phyloP scores from a whole-genome alignment of 352 stramenopile genomes.

The Globisporangium iwayamae region DNA sequence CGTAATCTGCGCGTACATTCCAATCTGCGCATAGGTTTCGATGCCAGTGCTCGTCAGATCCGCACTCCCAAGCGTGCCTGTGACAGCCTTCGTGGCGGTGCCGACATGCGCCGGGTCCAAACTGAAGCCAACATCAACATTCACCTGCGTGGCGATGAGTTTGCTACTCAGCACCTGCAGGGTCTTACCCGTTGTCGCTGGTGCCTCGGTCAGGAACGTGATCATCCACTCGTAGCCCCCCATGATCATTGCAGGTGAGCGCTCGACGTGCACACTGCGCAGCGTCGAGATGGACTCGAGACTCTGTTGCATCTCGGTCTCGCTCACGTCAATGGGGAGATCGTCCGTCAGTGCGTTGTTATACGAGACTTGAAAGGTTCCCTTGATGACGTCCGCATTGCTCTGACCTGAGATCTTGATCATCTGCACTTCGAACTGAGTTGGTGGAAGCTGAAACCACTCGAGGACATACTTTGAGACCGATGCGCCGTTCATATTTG shows the following conservation, averaged over 20 bases:
- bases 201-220: slow-evolving; percentile 65
- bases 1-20: slow-evolving; percentile 54
- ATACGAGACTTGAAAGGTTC: slow-evolving; percentile 79
- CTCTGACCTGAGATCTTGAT: slow-evolving; percentile 55
- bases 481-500: slow-evolving; percentile 34
- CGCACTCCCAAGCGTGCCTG: slow-evolving; percentile 23
- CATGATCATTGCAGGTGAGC: slow-evolving; percentile 28
- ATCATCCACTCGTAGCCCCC: slow-evolving; percentile 77
- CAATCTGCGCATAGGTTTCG: slow-evolving; percentile 29
- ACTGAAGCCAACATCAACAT: slow-evolving; percentile 32
- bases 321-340: slow-evolving; percentile 49
- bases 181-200: slow-evolving; percentile 32
- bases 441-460: slow-evolving; percentile 51
- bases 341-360: slow-evolving; percentile 40
- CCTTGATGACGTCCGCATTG: slow-evolving; percentile 36
- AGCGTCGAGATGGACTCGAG: slow-evolving; percentile 54
- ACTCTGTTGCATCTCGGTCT: slow-evolving; percentile 56
- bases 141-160: slow-evolving; percentile 29
- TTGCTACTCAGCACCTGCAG: slow-evolving; percentile 39
- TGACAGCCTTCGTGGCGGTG: slow-evolving; percentile 28
- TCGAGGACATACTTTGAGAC: slow-evolving; percentile 72
- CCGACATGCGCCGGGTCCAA: slow-evolving; percentile 50
- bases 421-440: slow-evolving; percentile 61
- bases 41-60: slow-evolving; percentile 41
- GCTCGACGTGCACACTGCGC: slow-evolving; percentile 76